A percentile compares a stretch with the other conserved stretches of the same genome.
phyloP scores from a whole-genome alignment of 768 basidiomycete genomes.

The Lentinus tigrinus region DNA sequence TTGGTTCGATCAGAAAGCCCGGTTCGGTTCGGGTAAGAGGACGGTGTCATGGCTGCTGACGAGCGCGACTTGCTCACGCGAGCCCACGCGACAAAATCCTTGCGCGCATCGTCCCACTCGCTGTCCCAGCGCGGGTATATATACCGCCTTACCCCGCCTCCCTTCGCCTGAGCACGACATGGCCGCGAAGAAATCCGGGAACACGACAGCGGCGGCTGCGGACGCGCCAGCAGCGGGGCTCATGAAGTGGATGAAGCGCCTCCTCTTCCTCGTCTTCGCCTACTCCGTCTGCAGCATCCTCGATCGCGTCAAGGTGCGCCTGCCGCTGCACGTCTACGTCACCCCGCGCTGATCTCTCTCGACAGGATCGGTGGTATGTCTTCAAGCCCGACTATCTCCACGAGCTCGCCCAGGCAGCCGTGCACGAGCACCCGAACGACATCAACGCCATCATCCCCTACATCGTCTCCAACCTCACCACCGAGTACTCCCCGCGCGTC shows the following conservation, averaged over 20 bases:
- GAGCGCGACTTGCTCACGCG: slow-evolving; percentile 1
- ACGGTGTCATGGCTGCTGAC: slow-evolving; percentile 10
- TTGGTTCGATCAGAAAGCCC: background rate
- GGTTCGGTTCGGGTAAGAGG: slow-evolving; percentile 1
- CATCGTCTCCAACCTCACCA: slow-evolving; percentile 78
- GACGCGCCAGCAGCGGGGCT: slow-evolving; percentile 6
- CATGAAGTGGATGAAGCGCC: slow-evolving; percentile 35
- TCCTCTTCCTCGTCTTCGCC: slow-evolving; percentile 26
- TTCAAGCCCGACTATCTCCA: slow-evolving; percentile 74
- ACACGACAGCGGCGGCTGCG: background rate
- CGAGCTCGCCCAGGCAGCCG: slow-evolving; percentile 69
- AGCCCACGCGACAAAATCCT: background rate
- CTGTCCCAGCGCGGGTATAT: background rate
- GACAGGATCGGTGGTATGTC: slow-evolving; percentile 83
- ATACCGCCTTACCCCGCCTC: background rate
- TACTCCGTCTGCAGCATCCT: slow-evolving; percentile 46
- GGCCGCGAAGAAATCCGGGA: slow-evolving; percentile 10
- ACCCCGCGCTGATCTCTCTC: background rate
- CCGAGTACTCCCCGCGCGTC: slow-evolving; percentile 59
- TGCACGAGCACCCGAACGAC: slow-evolving; percentile 64
- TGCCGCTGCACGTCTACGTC: background rate
- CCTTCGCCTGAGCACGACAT: background rate
- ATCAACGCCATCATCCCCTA: slow-evolving; percentile 74
- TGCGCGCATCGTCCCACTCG: slow-evolving; percentile 8
- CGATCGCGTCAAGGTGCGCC: slow-evolving; percentile 61